A percentile compares a stretch with the other conserved stretches of the same genome.
phyloP scores from a whole-genome alignment of 495 filamentous ascomycete species.

The Penicillium cataractarum region DNA sequence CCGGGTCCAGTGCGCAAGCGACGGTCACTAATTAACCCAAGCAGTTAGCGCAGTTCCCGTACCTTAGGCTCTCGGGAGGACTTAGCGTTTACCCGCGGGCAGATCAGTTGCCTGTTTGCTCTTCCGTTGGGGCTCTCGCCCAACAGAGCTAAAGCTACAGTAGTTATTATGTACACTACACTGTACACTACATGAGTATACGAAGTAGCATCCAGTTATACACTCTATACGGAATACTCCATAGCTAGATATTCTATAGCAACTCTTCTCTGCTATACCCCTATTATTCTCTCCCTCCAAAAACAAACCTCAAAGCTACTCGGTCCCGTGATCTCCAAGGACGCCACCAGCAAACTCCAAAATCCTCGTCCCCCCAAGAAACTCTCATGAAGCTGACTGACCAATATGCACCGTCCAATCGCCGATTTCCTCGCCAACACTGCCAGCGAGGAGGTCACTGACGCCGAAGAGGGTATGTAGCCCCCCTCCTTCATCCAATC shows the following conservation, averaged over 20 bases:
- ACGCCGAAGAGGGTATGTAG: constrained; percentile 68
- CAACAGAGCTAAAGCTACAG: constrained; percentile 12
- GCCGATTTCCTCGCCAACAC: constrained; percentile 19
- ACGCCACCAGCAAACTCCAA: neutral
- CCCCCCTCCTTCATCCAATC: neutral
- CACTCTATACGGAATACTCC: too few species aligned
- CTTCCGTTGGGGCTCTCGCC: constrained; percentile 27
- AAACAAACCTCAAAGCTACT: neutral
- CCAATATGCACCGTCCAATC: constrained; percentile 14
- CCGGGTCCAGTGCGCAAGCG: neutral
- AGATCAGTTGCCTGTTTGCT: constrained; percentile 21
- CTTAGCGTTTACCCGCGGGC: constrained; percentile 18
- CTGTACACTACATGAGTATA: too few species aligned
- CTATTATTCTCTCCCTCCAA: neutral
- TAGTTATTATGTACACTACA: too few species aligned
- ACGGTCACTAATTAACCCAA: constrained; percentile 1
- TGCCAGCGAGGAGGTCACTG: constrained; percentile 50
- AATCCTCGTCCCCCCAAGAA: neutral
- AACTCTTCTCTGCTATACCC: neutral
- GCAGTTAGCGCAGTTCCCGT: constrained; percentile 2
- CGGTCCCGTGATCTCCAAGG: constrained; percentile 16
- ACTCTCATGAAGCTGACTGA: neutral
- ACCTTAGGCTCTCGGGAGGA: constrained; percentile 1
- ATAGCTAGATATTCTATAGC: too few species aligned
- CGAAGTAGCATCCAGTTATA: too few species aligned